Evolutionary conservation across 2,329 filamentous ascomycete genomes (phyloP), one percentile per base, ranked within the genome.

Genomic region (Madurella fahalii): DNA sequence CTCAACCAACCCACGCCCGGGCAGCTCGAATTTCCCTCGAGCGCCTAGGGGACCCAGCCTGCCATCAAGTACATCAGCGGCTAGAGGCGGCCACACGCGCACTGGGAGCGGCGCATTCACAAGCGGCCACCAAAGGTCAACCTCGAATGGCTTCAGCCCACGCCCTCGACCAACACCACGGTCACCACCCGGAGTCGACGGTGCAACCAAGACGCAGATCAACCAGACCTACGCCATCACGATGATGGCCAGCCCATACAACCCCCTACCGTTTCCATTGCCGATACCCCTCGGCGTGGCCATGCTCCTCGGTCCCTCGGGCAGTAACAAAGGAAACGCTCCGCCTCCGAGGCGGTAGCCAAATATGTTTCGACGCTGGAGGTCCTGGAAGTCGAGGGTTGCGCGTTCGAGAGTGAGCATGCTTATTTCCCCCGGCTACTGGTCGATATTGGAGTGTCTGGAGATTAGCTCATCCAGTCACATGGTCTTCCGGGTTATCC

Each of bases 201-300:
- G 42, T 18, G 60, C 60, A 2, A 61, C 61, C 17, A 64, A 62
- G 52, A 54, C 48, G n/a, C 60, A 64, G 44, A 57, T 64, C 31
- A 62, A 63, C 42, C 61, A 63, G 47, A 64, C 60, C 1, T 54
- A 61, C 4, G 58, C 62, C 20, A 62, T 63, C 20, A 47, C 57
- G 18, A 62, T 64, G 60, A 64, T 66, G 50, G 48, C 59, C 13
- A 57, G 52, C 42, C 63, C 58, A 0, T 57, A 48, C 40, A 65
- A 64, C 39, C 59, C 56, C 1, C 40, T 64, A 42, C 61, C 63
- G 2, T 65, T 65, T 34, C 52, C 58, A 9, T 46, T 66, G 17
- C 56, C 60, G 2, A 52, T 65, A 25, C 60, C 63, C 2, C 39
- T 66, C 3, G 65, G 63, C 9, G 25, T 62, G 2, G 52, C 60